Evolutionary conservation across 176 grass and related monocot genomes (phyloP), one percentile per base, ranked within the genome.

Genomic region (Dendrocalamus sinicus): DNA sequence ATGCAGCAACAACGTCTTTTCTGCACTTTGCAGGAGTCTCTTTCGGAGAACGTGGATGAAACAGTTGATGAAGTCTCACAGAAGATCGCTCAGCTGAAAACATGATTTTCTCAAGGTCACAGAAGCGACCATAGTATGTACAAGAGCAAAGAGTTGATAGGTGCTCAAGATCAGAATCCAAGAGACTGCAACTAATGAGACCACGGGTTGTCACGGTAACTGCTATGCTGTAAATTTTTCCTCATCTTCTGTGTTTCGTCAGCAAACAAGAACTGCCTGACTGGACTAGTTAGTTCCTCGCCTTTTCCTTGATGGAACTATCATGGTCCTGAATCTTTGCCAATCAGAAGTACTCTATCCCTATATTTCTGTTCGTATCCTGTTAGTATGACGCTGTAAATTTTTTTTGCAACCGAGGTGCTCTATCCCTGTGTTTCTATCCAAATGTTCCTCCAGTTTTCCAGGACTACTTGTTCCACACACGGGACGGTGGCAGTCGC

Each of bases 51-150:
- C 62, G 16, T 88, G 61, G 79, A 90, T 41, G 91, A 91, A 76
- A 58, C 58, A 55, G 91, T 78, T 17, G 88, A 93, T 70, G 88
- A 57, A 0, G 67, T 90, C 59, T 86, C 88, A 9, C 71, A 86
- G 83, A 93, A 91, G 62, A 82, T 93, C 26, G 78, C 85, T 79
- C 78, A 93, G 78, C 64, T 93, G 75, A 88, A 90, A 74, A 83
- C 91, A 64, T 92, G 45, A 92, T 81, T 81, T 37, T 43, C 46
- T 58, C 4, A 72, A 64, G 71, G 46, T 84, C 46, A 72, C 84
- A 72, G 17, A 75, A 92, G 65, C 16, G 3, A 73, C 72, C 37
- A 64, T 70, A 86, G 75, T 50, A 71, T 79, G 62, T 84, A 76
- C 46, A 66, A 63, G 77, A 84, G 69, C 46, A 86, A 14, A 63